Evolutionary conservation across 2,329 filamentous ascomycete genomes (phyloP).

Genomic region (Ophiostoma sp.): DNA sequence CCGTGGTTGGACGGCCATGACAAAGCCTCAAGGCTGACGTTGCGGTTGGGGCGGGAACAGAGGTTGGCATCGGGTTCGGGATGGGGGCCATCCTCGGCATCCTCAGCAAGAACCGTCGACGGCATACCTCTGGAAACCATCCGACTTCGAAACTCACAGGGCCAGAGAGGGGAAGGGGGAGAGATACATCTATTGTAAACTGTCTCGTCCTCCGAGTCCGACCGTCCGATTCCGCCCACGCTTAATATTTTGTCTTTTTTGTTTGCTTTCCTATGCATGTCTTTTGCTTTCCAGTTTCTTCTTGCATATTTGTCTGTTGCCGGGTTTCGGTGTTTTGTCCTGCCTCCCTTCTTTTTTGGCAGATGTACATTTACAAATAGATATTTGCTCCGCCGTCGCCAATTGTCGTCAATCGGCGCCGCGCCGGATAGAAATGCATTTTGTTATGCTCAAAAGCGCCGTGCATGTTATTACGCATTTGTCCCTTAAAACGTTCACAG

Average conservation of each 20-base stretch:
- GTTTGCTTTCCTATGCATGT: not conserved
- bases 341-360: not conserved
- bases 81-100: not conserved
- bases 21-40: not conserved
- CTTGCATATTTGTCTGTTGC: not conserved
- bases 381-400: not conserved
- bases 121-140: not conserved
- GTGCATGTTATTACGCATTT: not conserved
- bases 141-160: not conserved
- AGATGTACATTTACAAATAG: constrained; percentile 11
- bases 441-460: not conserved
- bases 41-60: not conserved
- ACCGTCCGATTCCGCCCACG: not conserved
- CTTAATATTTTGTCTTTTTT: not conserved
- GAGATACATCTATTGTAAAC: not conserved
- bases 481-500: not conserved
- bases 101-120: not conserved
- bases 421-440: constrained; percentile 1
- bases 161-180: not conserved
- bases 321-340: constrained; percentile 3
- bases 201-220: not conserved
- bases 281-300: not conserved
- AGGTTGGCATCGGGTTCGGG: not conserved
- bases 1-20: not conserved
- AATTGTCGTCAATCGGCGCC: not conserved